Conservation (phyloP, 75 land plant species). For the Pseudotsuga menziesii region DNA sequence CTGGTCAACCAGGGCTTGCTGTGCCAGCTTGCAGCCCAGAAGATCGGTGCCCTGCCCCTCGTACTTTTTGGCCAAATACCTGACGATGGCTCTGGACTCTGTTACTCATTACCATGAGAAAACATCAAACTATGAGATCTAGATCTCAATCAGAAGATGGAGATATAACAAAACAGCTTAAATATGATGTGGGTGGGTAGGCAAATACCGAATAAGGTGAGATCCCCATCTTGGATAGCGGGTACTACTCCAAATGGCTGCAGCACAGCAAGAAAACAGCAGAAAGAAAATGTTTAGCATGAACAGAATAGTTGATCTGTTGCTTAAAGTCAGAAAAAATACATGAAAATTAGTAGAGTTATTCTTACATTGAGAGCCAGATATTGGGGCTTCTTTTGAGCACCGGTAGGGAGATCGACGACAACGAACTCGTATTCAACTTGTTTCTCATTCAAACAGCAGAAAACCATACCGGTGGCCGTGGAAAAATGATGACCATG, state of each 20-base stretch:
- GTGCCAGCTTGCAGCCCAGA: slow-evolving; percentile 30
- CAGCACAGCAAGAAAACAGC: not conserved
- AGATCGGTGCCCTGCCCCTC: slow-evolving; percentile 23
- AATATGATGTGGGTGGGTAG: not conserved
- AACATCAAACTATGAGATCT: not conserved
- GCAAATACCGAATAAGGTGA: slow-evolving; percentile 26
- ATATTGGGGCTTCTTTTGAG: slow-evolving; percentile 33
- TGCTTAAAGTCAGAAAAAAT: not conserved
- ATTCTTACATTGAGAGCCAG: slow-evolving; percentile 26
- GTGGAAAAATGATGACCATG: slow-evolving; percentile 28
- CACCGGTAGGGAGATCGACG: slow-evolving; percentile 25
- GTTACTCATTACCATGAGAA: not conserved
- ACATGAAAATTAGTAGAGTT: not conserved
- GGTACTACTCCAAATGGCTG: slow-evolving; percentile 34
- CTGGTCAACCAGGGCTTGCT: slow-evolving; percentile 49
- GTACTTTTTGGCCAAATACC: slow-evolving; percentile 43
- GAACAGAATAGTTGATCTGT: no score
- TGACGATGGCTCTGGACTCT: slow-evolving; percentile 55
- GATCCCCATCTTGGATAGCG: slow-evolving; percentile 28
- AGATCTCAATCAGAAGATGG: no score
- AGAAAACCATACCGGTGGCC: slow-evolving; percentile 28
- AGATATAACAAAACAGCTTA: no score
- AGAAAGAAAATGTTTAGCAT: not conserved
- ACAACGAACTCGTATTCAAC: slow-evolving; percentile 26
- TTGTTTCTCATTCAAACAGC: slow-evolving; percentile 33